These are phyloP conservation scores for Coniferiporia weirii DNA, from an alignment of 1,284 basidiomycete species.

Conservation along the genomic window DNA sequence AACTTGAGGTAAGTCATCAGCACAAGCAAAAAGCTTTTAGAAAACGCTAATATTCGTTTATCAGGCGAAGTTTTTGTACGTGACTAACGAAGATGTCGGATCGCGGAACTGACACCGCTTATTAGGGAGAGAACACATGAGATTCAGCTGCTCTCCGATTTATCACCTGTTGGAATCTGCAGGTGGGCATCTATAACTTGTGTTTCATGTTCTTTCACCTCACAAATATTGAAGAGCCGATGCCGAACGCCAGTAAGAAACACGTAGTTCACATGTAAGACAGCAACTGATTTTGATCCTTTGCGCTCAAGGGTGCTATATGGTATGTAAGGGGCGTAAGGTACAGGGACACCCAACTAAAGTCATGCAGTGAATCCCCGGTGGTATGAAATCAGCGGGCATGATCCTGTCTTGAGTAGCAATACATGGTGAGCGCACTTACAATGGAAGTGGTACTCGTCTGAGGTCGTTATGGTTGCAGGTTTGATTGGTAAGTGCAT, in stretches of 20 bases:
- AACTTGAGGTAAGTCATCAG: slow-evolving; percentile 25
- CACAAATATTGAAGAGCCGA: slow-evolving; percentile 19
- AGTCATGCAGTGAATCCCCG: slow-evolving; percentile 17
- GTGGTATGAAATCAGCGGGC: slow-evolving; percentile 23
- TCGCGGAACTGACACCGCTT: slow-evolving; percentile 26
- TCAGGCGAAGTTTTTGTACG: slow-evolving; percentile 19
- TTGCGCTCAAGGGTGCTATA: slow-evolving; percentile 12
- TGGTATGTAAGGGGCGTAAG: background rate
- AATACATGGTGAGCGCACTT: slow-evolving; percentile 18
- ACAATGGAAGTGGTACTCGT: background rate
- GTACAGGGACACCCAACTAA: background rate
- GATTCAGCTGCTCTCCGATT: slow-evolving; percentile 22
- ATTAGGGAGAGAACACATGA: slow-evolving; percentile 26
- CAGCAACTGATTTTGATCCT: background rate
- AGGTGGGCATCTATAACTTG: slow-evolving; percentile 5
- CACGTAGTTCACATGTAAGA: background rate
- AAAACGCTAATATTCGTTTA: slow-evolving; percentile 9
- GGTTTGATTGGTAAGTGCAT: slow-evolving; percentile 10
- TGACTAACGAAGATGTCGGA: slow-evolving; percentile 26
- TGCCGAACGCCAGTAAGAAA: slow-evolving; percentile 17
- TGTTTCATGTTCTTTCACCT: background rate
- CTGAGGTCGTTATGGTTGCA: background rate
- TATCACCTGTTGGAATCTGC: slow-evolving; percentile 23
- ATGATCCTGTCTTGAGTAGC: slow-evolving; percentile 3
- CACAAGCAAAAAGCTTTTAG: slow-evolving; percentile 19